Base-by-base conservation (phyloP, 352 stramenopile genomes). In the Phytophthora macrochlamydospora region DNA sequence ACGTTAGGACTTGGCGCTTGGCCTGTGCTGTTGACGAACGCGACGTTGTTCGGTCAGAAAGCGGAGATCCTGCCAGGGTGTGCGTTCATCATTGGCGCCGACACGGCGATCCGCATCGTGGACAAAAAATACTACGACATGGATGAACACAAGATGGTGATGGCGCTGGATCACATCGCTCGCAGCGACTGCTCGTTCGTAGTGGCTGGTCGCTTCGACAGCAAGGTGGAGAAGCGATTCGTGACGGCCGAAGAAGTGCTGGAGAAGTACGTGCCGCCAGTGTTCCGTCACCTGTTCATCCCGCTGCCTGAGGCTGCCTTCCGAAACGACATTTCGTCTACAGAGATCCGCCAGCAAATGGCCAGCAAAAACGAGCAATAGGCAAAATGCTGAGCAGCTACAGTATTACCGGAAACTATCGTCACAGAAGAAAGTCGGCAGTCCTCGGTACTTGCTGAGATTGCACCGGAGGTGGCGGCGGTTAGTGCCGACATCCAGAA, bases 41-140 rank as follows among this genome's bases (percentile, higher is more conserved):
- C 83, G 7, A 79, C 78, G 31, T 69, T 96, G 1, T 98, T 98
- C 33, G 65, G 76, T 1, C 71, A 95, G 14, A 98, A 98, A 70
- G 79, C 93, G 3, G 62, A 78, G 1, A 38, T 98, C 1, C 83
- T 98, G 30, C 71, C 74, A 33, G 64, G 71, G 12, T 97, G 90
- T 32, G 71, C 73, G 13, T 97, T 98, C 48, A 70, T 96, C 12
- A 87, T 98, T 59, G 93, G 93, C 30, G 93, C 89, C 7, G 93
- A 98, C 50, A 98, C 93, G 7, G 86, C 89, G 7, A 68, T 92
- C 40, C 85, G 93, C 6, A 76, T 98, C 28, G 73, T 98, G 9
- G 83, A 97, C 73, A 86, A 90, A 98, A n/a, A 97, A 56, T 98
- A 98, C 62, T 98, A 98, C 56, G 79, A 68, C 31, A 80, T 84